Conservation (phyloP, 441 rosid species). For the Croton setiger region DNA sequence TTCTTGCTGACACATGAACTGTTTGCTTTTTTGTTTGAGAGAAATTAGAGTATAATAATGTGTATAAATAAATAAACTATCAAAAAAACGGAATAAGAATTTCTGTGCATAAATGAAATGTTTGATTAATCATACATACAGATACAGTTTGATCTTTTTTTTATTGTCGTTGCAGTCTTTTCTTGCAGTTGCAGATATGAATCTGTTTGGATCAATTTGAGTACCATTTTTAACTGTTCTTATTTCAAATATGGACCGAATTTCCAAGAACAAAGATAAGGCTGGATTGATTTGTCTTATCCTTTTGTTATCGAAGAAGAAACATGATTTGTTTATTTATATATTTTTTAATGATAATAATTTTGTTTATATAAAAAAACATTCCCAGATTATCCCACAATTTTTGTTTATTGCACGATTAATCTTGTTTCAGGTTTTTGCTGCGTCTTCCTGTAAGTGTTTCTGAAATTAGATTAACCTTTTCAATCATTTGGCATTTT, state of each 20-base stretch:
- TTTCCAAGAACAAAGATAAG: neutral
- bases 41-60: constrained; percentile 5
- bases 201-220: neutral
- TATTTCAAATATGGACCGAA: neutral
- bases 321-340: too few relatives aligned
- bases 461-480: neutral
- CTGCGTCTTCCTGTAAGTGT: too few relatives aligned
- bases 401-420: too few relatives aligned
- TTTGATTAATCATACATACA: neutral
- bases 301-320: neutral
- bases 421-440: too few relatives aligned
- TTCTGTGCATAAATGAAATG: constrained; percentile 13
- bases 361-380: too few relatives aligned
- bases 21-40: constrained; percentile 27
- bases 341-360: too few relatives aligned
- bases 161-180: too few relatives aligned
- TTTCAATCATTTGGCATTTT: neutral
- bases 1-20: constrained; percentile 1
- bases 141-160: too few relatives aligned
- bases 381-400: too few relatives aligned
- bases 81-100: neutral
- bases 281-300: neutral
- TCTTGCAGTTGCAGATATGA: too few relatives aligned
- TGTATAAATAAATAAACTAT: constrained; percentile 15
- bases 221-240: neutral